phyloP scores from a whole-genome alignment of 1,284 basidiomycete genomes.

The Melampsora americana region DNA sequence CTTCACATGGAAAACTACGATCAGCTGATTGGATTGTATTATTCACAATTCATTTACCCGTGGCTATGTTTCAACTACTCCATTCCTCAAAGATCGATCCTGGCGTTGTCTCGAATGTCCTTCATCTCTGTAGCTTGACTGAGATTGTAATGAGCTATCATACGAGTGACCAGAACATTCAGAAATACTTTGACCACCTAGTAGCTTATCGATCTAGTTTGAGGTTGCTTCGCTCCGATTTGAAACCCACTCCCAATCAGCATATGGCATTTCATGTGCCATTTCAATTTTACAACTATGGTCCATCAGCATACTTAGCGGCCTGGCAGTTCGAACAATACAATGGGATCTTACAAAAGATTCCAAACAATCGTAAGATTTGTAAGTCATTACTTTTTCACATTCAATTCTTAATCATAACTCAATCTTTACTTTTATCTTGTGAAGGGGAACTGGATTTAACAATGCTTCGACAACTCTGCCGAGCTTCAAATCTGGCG shows the following conservation, averaged over 20 bases:
- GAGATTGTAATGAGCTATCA: slow-evolving; percentile 17
- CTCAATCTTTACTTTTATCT: too few species aligned
- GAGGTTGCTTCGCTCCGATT: background rate
- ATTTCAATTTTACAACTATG: slow-evolving; percentile 1
- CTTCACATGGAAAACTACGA: background rate
- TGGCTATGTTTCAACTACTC: background rate
- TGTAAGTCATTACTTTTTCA: background rate
- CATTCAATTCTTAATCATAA: background rate
- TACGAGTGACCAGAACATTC: slow-evolving; percentile 18
- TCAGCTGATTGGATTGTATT: slow-evolving; percentile 5
- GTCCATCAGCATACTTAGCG: slow-evolving; percentile 15
- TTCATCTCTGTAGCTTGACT: slow-evolving; percentile 18
- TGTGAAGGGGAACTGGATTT: background rate
- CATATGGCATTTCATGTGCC: slow-evolving; percentile 32
- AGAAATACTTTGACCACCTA: slow-evolving; percentile 15
- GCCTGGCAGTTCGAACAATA: slow-evolving; percentile 31
- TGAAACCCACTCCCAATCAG: slow-evolving; percentile 33
- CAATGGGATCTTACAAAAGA: slow-evolving; percentile 32
- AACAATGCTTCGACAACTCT: background rate
- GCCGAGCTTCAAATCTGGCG: background rate
- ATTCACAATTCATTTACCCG: background rate
- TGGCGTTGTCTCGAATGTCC: background rate
- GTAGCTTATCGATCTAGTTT: slow-evolving; percentile 12
- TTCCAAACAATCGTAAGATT: slow-evolving; percentile 6
- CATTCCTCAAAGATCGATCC: background rate